Conservation (phyloP, 331 rosid species). For the Phaseolus coccineus region DNA sequence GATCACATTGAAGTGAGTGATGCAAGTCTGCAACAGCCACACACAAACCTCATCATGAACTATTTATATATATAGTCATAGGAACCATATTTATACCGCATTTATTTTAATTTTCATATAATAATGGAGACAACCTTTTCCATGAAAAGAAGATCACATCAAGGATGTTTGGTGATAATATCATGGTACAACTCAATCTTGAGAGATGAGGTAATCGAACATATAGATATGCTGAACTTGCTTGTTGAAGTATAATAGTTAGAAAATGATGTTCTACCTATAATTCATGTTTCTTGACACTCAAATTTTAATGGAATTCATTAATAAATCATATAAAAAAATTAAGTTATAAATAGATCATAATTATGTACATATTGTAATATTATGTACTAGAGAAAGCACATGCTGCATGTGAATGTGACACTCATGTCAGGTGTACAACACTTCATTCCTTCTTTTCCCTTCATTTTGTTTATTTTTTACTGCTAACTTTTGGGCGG, state of each 20-base stretch:
- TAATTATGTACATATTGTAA: neutral
- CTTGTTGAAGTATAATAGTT: neutral
- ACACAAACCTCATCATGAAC: neutral
- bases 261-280: neutral
- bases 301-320: neutral
- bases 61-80: neutral
- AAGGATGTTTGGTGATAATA: neutral
- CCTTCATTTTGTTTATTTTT: neutral
- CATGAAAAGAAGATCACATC: neutral
- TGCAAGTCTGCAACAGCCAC: neutral
- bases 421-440: neutral
- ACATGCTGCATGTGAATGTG: constrained; percentile 39
- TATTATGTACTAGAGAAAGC: neutral
- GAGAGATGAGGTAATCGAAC: neutral
- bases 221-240: neutral
- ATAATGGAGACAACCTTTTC: neutral
- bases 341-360: neutral
- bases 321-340: too few species aligned
- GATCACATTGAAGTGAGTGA: neutral
- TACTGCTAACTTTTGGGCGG: neutral
- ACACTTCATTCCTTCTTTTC: neutral
- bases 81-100: too few species aligned
- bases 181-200: neutral
- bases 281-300: neutral
- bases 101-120: neutral